A percentile compares a stretch with the other conserved stretches of the same genome.
Evolutionary conservation across 2,329 filamentous ascomycete genomes (phyloP).

Genomic region (Aspergillus japonicus): DNA sequence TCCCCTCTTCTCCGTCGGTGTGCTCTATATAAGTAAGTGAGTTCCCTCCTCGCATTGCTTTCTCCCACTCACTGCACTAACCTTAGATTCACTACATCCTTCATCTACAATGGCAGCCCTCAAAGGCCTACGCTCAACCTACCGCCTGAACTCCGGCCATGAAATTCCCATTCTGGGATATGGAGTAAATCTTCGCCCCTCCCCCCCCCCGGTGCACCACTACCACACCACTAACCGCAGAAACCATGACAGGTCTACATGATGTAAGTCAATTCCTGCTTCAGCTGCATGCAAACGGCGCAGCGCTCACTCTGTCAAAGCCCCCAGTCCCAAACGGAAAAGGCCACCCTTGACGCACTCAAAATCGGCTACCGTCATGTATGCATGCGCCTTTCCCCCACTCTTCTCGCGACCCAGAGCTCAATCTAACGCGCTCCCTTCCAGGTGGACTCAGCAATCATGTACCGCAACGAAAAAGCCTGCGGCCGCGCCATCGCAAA

Average conservation of each 20-base stretch:
- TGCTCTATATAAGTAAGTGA: neutral
- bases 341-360: slow-evolving; percentile 28
- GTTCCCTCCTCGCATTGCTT: neutral
- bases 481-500: slow-evolving; percentile 66
- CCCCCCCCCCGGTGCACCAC: neutral
- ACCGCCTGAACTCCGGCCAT: slow-evolving; percentile 59
- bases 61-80: neutral
- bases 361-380: slow-evolving; percentile 35
- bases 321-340: slow-evolving; percentile 28
- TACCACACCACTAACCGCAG: neutral
- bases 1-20: neutral
- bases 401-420: neutral
- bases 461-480: slow-evolving; percentile 70
- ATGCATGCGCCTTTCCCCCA: neutral
- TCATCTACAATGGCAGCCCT: slow-evolving; percentile 14
- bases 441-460: slow-evolving; percentile 59
- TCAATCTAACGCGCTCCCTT: neutral
- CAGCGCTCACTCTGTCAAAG: slow-evolving; percentile 12
- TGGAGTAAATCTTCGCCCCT: slow-evolving; percentile 46
- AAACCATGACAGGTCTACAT: slow-evolving; percentile 29
- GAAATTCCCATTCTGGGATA: slow-evolving; percentile 62
- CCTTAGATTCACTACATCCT: neutral
- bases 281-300: neutral
- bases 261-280: slow-evolving; percentile 24
- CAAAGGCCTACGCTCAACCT: slow-evolving; percentile 35